These are phyloP conservation scores for Zymoseptoria crescenta DNA, from an alignment of 2,329 filamentous ascomycete genomes.

Conservation along the genomic window DNA sequence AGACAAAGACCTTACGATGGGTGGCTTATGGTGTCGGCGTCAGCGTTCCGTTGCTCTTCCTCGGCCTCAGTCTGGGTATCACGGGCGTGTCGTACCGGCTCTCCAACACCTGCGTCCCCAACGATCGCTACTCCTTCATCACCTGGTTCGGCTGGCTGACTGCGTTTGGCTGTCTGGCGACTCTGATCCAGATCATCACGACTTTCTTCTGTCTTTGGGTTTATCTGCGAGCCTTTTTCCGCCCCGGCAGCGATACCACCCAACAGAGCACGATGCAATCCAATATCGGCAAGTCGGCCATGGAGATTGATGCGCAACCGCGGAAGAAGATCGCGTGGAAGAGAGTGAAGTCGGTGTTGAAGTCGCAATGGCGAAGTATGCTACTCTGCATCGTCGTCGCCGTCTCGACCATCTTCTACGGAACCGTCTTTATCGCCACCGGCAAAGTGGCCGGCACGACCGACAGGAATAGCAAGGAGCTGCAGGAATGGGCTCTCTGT, in stretches of 20 bases:
- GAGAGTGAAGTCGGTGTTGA: conserved; percentile 64
- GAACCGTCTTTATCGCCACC: conserved; percentile 65
- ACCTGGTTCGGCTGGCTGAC: conserved; percentile 35
- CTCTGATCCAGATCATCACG: conserved; percentile 29
- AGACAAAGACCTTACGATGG: conserved; percentile 27
- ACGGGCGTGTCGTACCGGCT: conserved; percentile 47
- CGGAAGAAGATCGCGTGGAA: conserved; percentile 42
- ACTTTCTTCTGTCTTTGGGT: conserved; percentile 31
- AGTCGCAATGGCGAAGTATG: conserved; percentile 78
- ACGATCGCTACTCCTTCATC: conserved; percentile 39
- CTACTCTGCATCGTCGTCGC: conserved; percentile 72
- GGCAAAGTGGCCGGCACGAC: conserved; percentile 37
- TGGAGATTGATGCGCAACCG: not conserved
- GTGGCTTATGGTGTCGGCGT: conserved; percentile 27
- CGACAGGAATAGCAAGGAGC: conserved; percentile 36
- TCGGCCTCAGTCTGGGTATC: conserved; percentile 37
- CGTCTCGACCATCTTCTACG: conserved; percentile 73
- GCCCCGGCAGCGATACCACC: conserved; percentile 76
- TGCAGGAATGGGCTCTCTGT: conserved; percentile 58
- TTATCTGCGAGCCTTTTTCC: conserved; percentile 21
- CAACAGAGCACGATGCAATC: conserved; percentile 70
- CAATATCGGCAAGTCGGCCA: not conserved
- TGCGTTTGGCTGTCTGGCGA: conserved; percentile 26
- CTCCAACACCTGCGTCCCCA: conserved; percentile 82
- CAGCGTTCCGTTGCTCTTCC: conserved; percentile 26